Evolutionary conservation across 2,329 filamentous ascomycete species (phyloP).

Genomic region (Phyllosticta citrichinensis): DNA sequence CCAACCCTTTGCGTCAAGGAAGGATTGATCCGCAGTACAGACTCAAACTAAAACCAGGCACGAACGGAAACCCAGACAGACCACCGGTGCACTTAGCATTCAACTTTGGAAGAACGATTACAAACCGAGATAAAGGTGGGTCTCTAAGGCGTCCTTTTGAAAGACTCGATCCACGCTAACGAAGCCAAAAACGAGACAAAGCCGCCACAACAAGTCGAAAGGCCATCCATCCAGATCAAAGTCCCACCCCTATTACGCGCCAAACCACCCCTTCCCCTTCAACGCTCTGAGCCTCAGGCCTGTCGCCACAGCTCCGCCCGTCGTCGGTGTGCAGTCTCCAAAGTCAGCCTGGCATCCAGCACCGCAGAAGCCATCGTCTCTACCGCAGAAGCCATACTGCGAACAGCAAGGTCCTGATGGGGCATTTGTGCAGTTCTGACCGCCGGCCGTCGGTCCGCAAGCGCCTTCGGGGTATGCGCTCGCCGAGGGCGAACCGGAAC

Average conservation of each 20-base stretch:
- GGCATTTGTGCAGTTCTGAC: background rate
- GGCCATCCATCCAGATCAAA: background rate
- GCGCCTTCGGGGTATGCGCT: background rate
- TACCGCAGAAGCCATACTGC: slow-evolving; percentile 1
- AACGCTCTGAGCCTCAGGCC: background rate
- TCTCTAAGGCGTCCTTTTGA: background rate
- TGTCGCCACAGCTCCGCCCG: no score
- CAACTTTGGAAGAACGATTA: background rate
- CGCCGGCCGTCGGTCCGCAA: background rate
- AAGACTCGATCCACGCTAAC: background rate
- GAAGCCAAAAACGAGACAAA: background rate
- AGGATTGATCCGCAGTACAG: no score
- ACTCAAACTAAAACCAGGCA: no score
- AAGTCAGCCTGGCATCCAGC: background rate
- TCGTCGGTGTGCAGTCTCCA: background rate
- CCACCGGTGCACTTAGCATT: no score
- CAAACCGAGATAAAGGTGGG: background rate
- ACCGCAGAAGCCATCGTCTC: background rate
- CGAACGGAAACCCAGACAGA: no score
- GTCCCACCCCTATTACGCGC: background rate
- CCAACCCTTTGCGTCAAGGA: no score
- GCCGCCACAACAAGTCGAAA: background rate
- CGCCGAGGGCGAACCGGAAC: background rate
- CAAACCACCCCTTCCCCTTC: background rate
- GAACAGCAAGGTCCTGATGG: slow-evolving; percentile 1